phyloP scores from a whole-genome alignment of 306 rosid genomes.

The Benincasa hispida region DNA sequence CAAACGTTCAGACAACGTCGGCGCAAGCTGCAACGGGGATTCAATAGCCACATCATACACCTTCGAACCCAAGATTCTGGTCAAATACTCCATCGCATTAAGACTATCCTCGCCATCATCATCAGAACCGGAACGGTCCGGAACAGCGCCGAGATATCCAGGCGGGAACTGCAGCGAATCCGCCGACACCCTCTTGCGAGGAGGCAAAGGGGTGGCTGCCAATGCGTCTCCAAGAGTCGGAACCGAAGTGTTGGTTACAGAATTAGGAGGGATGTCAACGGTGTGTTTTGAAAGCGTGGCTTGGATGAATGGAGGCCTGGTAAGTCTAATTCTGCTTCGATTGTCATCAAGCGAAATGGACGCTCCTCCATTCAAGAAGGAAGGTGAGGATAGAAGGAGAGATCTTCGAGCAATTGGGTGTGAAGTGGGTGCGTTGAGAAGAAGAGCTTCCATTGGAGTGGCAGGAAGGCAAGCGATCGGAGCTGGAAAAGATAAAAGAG shows the following conservation, averaged over 20 bases:
- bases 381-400: neutral
- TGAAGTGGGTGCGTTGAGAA: conserved; percentile 18
- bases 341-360: neutral
- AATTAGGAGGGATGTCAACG: conserved; percentile 10
- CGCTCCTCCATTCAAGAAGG: neutral
- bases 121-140: conserved; percentile 20
- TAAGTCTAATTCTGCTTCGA: neutral
- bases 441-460: conserved; percentile 39
- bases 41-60: conserved; percentile 79
- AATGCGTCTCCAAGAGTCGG: conserved; percentile 12
- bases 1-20: conserved; percentile 55
- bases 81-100: conserved; percentile 58
- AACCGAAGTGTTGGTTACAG: conserved; percentile 5
- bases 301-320: conserved; percentile 15
- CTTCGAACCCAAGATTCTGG: conserved; percentile 61
- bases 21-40: conserved; percentile 66
- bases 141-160: conserved; percentile 73
- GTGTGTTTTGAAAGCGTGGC: conserved; percentile 37
- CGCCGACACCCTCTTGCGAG: conserved; percentile 25
- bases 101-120: conserved; percentile 8
- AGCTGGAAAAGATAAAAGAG: neutral
- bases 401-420: conserved; percentile 13
- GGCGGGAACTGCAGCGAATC: conserved; percentile 51
- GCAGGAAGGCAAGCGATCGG: neutral
- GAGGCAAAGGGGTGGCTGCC: neutral